A percentile compares a stretch with the other conserved stretches of the same genome.
Evolutionary conservation across 2,329 filamentous ascomycete species (phyloP).

Genomic region (Fusarium pseudograminearum): DNA sequence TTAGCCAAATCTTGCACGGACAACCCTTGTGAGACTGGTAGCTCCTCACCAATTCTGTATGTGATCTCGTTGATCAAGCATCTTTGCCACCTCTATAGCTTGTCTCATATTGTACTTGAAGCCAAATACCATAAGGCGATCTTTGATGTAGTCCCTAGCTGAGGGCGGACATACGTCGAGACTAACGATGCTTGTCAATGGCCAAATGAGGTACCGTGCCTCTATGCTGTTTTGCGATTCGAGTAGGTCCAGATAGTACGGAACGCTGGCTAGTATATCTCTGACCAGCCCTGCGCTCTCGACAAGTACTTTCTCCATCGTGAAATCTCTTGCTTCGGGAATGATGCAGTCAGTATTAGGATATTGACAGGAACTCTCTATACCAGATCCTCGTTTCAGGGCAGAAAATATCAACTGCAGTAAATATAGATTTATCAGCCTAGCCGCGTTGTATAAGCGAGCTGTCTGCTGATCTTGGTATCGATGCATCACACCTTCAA

Average conservation of each 20-base stretch:
- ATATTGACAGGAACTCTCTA: no score
- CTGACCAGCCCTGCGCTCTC: background rate
- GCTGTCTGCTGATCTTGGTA: conserved; percentile 5
- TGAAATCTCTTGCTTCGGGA: background rate
- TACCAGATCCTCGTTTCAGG: background rate
- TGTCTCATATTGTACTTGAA: background rate
- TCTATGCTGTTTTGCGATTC: background rate
- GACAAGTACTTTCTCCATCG: background rate
- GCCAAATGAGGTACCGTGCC: conserved; percentile 4
- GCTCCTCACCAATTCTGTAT: background rate
- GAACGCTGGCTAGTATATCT: conserved; percentile 1
- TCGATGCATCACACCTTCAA: conserved; percentile 2
- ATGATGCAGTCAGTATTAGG: background rate
- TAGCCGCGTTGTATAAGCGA: background rate
- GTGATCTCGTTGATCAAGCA: background rate
- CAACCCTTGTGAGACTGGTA: no score
- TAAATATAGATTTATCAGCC: background rate
- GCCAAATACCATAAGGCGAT: background rate
- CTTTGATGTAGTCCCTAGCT: background rate
- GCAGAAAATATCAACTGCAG: background rate
- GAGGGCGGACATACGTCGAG: background rate
- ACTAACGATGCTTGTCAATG: background rate
- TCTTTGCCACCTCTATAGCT: background rate
- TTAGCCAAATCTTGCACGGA: background rate
- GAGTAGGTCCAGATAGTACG: conserved; percentile 2